Conservation (phyloP, 164 flowering plant species). For the Piper betle region DNA sequence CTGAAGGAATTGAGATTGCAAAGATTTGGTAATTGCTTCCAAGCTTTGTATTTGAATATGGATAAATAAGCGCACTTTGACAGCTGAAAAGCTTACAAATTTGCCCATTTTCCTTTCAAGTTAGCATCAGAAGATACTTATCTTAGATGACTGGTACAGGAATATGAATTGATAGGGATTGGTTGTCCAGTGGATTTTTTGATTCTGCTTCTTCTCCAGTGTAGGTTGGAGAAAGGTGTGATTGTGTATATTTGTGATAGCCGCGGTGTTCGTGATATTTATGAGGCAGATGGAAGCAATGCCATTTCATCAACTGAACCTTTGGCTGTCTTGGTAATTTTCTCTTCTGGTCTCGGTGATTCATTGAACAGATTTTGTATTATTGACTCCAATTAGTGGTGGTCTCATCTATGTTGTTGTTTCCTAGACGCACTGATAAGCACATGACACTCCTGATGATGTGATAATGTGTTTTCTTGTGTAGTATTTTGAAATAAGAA, state of each 20-base stretch:
- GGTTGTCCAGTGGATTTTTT: background rate
- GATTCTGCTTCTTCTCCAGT: conserved; percentile 4
- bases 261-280: conserved; percentile 89
- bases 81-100: too few relatives aligned
- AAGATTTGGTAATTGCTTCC: conserved; percentile 65
- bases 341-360: background rate
- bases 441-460: too few relatives aligned
- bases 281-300: conserved; percentile 85
- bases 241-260: conserved; percentile 94
- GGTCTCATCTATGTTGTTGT: too few relatives aligned
- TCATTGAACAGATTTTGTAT: too few relatives aligned
- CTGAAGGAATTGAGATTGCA: conserved; percentile 98
- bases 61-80: too few relatives aligned
- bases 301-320: conserved; percentile 83
- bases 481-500: too few relatives aligned
- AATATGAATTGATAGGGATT: background rate
- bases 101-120: too few relatives aligned
- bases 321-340: conserved; percentile 71
- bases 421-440: background rate
- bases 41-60: background rate
- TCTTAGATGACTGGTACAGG: background rate
- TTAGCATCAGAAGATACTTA: too few relatives aligned
- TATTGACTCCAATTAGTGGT: too few relatives aligned
- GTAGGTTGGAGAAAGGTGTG: conserved; percentile 93
- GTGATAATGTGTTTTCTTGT: too few relatives aligned